A percentile compares a stretch with the other conserved stretches of the same genome.
These are phyloP conservation scores for Solanum hybrid DNA, from an alignment of 305 asterid species.

Conservation along the genomic window DNA sequence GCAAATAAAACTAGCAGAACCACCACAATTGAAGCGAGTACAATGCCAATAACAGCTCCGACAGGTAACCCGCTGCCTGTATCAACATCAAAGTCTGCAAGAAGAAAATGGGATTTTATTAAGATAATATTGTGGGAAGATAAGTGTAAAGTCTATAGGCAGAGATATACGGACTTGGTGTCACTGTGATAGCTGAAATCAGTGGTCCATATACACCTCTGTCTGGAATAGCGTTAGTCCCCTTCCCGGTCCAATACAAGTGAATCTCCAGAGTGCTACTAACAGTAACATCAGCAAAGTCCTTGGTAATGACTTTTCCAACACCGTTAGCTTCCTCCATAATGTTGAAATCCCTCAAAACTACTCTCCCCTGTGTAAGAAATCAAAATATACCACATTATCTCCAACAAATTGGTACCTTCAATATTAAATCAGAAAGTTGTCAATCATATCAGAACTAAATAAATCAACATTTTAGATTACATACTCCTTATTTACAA, in stretches of 20 bases:
- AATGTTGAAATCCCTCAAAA: slow-evolving; percentile 53
- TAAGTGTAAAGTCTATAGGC: background rate
- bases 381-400: background rate
- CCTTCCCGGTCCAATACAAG: slow-evolving; percentile 93
- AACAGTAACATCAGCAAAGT: slow-evolving; percentile 34
- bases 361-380: slow-evolving; percentile 58
- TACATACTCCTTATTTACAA: background rate
- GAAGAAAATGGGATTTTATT: slow-evolving; percentile 2
- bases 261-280: slow-evolving; percentile 80
- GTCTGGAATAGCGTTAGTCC: slow-evolving; percentile 75
- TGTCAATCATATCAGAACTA: background rate
- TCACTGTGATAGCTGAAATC: slow-evolving; percentile 78
- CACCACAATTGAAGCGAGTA: slow-evolving; percentile 30
- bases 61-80: slow-evolving; percentile 31
- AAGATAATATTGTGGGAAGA: background rate
- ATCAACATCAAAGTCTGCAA: slow-evolving; percentile 47
- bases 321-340: slow-evolving; percentile 50
- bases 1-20: slow-evolving; percentile 26
- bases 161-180: slow-evolving; percentile 53
- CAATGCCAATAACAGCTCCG: slow-evolving; percentile 72
- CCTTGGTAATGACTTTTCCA: slow-evolving; percentile 39
- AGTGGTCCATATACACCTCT: slow-evolving; percentile 90
- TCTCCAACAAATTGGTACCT: background rate
- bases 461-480: no score
- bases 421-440: background rate